Base-by-base conservation (phyloP, 371 early-diverging fungal species). In the Mortierella sp. region DNA sequence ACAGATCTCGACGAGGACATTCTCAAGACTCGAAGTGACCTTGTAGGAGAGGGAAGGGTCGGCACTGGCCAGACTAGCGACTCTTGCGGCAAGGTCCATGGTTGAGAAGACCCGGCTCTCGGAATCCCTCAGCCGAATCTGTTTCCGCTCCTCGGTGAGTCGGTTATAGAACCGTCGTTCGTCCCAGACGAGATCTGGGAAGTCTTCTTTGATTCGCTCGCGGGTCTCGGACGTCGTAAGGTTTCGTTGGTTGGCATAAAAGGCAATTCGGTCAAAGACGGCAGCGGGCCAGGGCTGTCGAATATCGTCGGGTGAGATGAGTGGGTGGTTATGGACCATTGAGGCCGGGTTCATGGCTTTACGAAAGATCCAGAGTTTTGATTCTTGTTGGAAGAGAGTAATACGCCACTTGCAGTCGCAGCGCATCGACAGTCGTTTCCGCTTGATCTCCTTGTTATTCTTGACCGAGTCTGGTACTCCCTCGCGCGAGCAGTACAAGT, bases 351-450 rank as follows among this genome's bases (percentile, higher is more conserved):
- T 91, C 71, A 88, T 86, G 13, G 92, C 91, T 79, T 91, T 90
- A 24, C 91, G 85, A 58, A 92, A 92, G 66, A 89, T 86, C 91
- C 91, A 92, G 43, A 79, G 73, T 37, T 88, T 84, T 52, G 86
- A 85, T 34, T 86, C 88, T 84, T 91, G 90, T 79, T 91, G 90
- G 71, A 88, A 90, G 16, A 92, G 69, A 0, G 91, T 90, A 34
- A 92, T 89, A 14, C 92, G 88, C 92, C 92, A 92, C 73, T 90
- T 87, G 77, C 92, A 92, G 73, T 90, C 92, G 68, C 92, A 92
- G 34, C 91, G 88, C 85, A 89, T 87, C 4, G 90, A 90, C 2
- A 87, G 85, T 52, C 92, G 78, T 69, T 92, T 92, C 24, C 92
- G 86, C 80, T 92, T 90, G 58, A 87, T 88, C 19, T 85, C 76